phyloP scores from a whole-genome alignment of 208 protist genomes.

The Wallacemonas rigidus region DNA sequence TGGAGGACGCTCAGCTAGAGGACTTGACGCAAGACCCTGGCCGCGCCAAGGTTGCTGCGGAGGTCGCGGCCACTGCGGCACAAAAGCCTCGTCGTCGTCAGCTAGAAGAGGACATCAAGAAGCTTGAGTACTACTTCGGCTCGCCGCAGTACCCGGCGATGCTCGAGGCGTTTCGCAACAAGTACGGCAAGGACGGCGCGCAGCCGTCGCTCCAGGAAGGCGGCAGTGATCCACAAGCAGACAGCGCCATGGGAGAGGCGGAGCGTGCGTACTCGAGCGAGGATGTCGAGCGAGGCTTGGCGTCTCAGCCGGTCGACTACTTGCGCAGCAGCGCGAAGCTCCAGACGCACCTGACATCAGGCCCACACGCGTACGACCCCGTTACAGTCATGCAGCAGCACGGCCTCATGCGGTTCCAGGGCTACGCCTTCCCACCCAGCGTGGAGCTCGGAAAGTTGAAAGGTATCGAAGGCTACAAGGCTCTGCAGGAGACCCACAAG shows the following conservation, averaged over 20 bases:
- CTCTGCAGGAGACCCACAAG: constrained; percentile 30
- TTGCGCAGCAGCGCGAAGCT: constrained; percentile 62
- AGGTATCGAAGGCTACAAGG: constrained; percentile 33
- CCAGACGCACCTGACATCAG: constrained; percentile 56
- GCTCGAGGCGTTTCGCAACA: constrained; percentile 64
- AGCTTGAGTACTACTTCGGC: constrained; percentile 85
- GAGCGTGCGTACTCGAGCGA: constrained; percentile 47
- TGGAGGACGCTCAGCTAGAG: constrained; percentile 29
- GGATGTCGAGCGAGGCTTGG: constrained; percentile 63
- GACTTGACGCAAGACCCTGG: constrained; percentile 19
- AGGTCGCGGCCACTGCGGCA: constrained; percentile 18
- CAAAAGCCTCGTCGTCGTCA: constrained; percentile 30
- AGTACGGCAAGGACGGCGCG: constrained; percentile 42
- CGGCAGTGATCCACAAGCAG: neutral
- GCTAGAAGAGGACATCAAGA: constrained; percentile 75
- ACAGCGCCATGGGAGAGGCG: constrained; percentile 10
- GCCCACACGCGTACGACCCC: constrained; percentile 76
- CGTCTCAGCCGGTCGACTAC: constrained; percentile 79
- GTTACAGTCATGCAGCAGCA: constrained; percentile 81
- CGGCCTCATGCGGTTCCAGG: constrained; percentile 79
- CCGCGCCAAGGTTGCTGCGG: constrained; percentile 21
- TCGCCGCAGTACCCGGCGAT: constrained; percentile 67
- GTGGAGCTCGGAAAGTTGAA: constrained; percentile 78
- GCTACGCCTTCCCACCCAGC: constrained; percentile 85
- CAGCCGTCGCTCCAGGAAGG: neutral